Base-by-base conservation (phyloP, 306 rosid genomes). In the Medicago arabica region DNA sequence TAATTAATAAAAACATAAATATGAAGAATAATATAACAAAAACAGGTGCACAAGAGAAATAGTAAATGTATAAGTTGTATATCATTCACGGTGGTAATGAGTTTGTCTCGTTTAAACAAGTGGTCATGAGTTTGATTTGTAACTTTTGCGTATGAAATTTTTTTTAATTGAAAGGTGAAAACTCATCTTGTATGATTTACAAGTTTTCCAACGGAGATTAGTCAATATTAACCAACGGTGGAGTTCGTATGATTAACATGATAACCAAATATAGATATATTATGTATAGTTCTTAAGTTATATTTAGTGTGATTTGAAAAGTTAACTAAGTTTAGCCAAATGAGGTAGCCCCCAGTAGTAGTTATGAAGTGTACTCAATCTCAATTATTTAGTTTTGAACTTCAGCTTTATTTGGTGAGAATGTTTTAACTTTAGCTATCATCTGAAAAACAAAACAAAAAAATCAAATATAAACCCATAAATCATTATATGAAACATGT, bases 361-460 rank as follows among this genome's bases (percentile, higher is more conserved):
- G 62, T 57, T 57, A 58, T 58, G 39, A 14, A 23, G 2, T 23
- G 5, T 25, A 58, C n/a, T 58, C 64, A 23, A 58, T 25, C 1
- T 58, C 38, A 60, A 60, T 14, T 15, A 31, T 28, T 60, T 18
- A 60, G 19, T 28, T 23, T 28, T 28, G 19, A 61, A 61, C 67
- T 6, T 15, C 34, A 15, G 21, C 67, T 61, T 60, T 60, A 28
- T 60, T 60, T 61, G 67, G 40, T 61, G 67, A 60, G 18, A 61
- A 7, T 7, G 34, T 61, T 15, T 61, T 31, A 13, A 61, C 43
- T 61, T 61, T 28, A 14, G 6, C 19, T 14, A 15, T 19, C 61
- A 55, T 61, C 40, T 61, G 3, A 14, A 7, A 14, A 61, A 60
- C 14, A 4, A 28, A 60, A 60, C 14, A 4, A 28, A 61, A 8